Conservation (phyloP, 768 basidiomycete genomes). For the Mycena kentingensis region DNA sequence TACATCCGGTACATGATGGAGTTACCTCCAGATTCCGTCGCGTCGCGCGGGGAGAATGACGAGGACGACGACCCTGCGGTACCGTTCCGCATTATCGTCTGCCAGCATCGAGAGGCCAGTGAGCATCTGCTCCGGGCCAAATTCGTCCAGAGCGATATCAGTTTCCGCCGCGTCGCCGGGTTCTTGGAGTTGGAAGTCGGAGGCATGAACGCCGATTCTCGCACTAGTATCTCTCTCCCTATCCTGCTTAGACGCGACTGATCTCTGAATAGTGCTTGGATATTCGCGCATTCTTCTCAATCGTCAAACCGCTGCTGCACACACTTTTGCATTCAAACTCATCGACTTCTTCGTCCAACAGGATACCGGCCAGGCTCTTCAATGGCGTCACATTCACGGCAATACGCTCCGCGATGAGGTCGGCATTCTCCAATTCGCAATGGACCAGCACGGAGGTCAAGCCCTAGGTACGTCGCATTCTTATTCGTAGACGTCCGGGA, state of each 20-base stretch:
- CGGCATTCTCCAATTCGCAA: conserved; percentile 14
- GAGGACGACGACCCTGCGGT: conserved; percentile 3
- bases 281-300: conserved; percentile 13
- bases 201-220: conserved; percentile 14
- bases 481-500: background rate
- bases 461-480: conserved; percentile 17
- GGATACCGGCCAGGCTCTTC: conserved; percentile 20
- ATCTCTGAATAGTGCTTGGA: conserved; percentile 13
- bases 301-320: conserved; percentile 23
- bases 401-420: background rate
- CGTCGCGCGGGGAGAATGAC: conserved; percentile 14
- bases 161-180: conserved; percentile 21
- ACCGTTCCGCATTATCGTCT: conserved; percentile 25
- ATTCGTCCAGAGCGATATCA: conserved; percentile 28
- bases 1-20: conserved; percentile 23
- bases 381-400: conserved; percentile 23
- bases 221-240: conserved; percentile 23
- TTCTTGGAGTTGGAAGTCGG: conserved; percentile 32
- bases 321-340: conserved; percentile 11
- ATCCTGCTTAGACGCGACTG: background rate
- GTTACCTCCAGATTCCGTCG: background rate
- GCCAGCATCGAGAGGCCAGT: conserved; percentile 25
- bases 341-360: conserved; percentile 14
- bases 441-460: conserved; percentile 23
- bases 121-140: conserved; percentile 15